phyloP scores from a whole-genome alignment of 2,329 filamentous ascomycete species.

The Trichoderma sp. region DNA sequence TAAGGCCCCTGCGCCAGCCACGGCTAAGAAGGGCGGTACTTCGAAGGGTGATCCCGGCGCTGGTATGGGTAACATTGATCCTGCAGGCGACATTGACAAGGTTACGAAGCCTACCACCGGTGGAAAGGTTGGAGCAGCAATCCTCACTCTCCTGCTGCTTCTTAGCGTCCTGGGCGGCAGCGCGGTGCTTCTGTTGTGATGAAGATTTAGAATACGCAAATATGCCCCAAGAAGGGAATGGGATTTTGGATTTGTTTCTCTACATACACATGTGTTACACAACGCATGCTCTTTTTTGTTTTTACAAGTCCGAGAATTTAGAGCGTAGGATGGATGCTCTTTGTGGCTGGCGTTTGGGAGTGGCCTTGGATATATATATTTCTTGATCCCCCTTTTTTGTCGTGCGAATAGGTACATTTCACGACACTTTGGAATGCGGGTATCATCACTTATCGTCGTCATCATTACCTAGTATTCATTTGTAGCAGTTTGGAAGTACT shows the following conservation, averaged over 20 bases:
- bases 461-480: constrained; percentile 16
- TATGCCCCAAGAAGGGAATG: not conserved
- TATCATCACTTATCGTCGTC: constrained; percentile 4
- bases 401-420: constrained; percentile 4
- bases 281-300: not conserved
- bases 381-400: constrained; percentile 1
- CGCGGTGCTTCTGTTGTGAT: constrained; percentile 46
- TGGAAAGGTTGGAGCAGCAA: constrained; percentile 56
- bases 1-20: constrained; percentile 45
- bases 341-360: constrained; percentile 15
- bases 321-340: constrained; percentile 13
- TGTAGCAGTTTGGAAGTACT: constrained; percentile 14
- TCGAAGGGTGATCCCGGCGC: constrained; percentile 51
- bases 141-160: constrained; percentile 51
- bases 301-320: constrained; percentile 3
- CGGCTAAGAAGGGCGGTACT: constrained; percentile 57
- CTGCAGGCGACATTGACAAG: constrained; percentile 30
- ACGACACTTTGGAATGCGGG: not conserved
- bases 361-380: constrained; percentile 11
- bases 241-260: constrained; percentile 9
- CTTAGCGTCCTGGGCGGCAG: constrained; percentile 50
- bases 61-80: constrained; percentile 35
- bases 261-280: not conserved
- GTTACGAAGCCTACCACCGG: constrained; percentile 42
- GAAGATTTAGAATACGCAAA: not conserved